A percentile compares a stretch with the other conserved stretches of the same genome.
Evolutionary conservation across 176 grass and related monocot species (phyloP).

Genomic region (Ampelocalamus luodianensis): DNA sequence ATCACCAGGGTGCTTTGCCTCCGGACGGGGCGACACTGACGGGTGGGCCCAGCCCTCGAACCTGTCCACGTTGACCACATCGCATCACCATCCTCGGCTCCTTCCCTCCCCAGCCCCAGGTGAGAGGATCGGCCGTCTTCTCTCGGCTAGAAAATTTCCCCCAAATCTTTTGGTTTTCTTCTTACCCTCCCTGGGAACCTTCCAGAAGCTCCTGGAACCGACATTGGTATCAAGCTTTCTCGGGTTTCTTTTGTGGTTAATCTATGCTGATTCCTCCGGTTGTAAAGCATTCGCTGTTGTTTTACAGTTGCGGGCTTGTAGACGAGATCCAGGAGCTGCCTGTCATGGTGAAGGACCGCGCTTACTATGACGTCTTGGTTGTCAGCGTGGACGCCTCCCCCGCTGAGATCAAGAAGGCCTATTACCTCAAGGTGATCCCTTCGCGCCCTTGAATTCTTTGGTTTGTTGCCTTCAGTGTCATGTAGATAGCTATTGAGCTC

Average conservation of each 20-base stretch:
- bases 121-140: background rate
- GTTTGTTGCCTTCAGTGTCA: background rate
- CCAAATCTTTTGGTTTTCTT: background rate
- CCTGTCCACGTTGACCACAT: background rate
- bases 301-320: background rate
- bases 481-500: background rate
- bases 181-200: background rate
- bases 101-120: too few relatives aligned
- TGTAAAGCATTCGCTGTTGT: background rate
- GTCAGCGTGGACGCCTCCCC: conserved; percentile 77
- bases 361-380: conserved; percentile 80
- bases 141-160: conserved; percentile 31
- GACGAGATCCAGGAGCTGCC: conserved; percentile 40
- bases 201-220: conserved; percentile 34
- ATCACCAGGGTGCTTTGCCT: background rate
- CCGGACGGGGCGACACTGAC: background rate
- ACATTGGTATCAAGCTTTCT: background rate
- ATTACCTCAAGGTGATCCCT: conserved; percentile 77
- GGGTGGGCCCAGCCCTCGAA: background rate
- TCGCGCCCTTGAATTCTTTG: background rate
- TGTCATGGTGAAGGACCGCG: conserved; percentile 88
- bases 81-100: too few relatives aligned
- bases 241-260: background rate
- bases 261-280: background rate
- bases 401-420: conserved; percentile 98